Evolutionary conservation across 345 rosid species (phyloP).

Genomic region (Citrus sp.): DNA sequence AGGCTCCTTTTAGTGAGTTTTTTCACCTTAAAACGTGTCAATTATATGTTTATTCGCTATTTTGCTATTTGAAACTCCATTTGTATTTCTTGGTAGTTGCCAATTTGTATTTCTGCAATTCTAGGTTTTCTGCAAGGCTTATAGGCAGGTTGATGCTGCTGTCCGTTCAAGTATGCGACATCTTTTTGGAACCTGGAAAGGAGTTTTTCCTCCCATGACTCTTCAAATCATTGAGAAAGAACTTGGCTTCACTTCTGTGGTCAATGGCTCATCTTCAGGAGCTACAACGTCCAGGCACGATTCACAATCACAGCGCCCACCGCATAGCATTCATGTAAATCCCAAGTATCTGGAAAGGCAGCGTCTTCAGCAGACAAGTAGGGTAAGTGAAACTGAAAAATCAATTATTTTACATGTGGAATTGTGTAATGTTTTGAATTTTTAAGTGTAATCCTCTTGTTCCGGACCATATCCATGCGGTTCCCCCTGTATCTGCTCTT

Average conservation of each 20-base stretch:
- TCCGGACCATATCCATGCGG: background rate
- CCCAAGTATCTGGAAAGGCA: slow-evolving; percentile 96
- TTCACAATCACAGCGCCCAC: slow-evolving; percentile 65
- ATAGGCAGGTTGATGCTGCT: slow-evolving; percentile 79
- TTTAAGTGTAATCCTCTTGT: background rate
- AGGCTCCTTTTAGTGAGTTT: background rate
- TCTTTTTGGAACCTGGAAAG: slow-evolving; percentile 99
- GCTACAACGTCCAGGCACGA: slow-evolving; percentile 57
- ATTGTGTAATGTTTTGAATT: background rate
- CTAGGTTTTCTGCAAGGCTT: slow-evolving; percentile 91
- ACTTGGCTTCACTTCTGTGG: slow-evolving; percentile 68
- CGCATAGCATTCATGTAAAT: slow-evolving; percentile 94
- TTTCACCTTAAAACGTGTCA: background rate
- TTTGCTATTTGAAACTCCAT: background rate
- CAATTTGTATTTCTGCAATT: slow-evolving; percentile 2
- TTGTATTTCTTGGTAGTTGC: slow-evolving; percentile 7
- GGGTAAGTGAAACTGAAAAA: slow-evolving; percentile 44
- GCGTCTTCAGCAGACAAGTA: slow-evolving; percentile 80
- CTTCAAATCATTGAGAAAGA: slow-evolving; percentile 88
- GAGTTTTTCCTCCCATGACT: slow-evolving; percentile 75
- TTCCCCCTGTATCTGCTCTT: background rate
- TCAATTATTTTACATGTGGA: slow-evolving; percentile 1
- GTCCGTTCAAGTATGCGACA: slow-evolving; percentile 84
- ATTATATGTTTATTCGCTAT: background rate
- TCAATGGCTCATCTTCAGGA: slow-evolving; percentile 66